Percentiles rank a stretch among this genome's conserved stretches.
phyloP scores from a whole-genome alignment of 805 yeast genomes.

The Wickerhamiella spandovensis region DNA sequence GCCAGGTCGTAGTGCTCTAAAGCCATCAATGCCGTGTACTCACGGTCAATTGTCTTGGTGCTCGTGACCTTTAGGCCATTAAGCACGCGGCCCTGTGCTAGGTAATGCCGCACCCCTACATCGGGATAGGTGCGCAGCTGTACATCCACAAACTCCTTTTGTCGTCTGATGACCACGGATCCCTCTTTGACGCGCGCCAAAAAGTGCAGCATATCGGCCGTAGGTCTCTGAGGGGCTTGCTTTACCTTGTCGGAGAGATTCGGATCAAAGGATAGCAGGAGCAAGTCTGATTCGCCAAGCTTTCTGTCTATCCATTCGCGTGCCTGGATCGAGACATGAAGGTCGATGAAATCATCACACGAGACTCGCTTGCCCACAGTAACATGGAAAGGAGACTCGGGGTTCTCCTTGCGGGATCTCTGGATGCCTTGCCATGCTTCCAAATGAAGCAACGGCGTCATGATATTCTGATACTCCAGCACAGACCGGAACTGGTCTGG shows the following conservation, averaged over 20 bases:
- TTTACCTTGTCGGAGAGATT: background rate
- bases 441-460: conserved; percentile 68
- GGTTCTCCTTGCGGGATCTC: conserved; percentile 48
- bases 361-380: conserved; percentile 68
- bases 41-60: conserved; percentile 88
- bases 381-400: conserved; percentile 47
- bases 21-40: conserved; percentile 71
- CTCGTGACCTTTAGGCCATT: conserved; percentile 66
- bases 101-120: conserved; percentile 34
- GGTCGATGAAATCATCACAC: conserved; percentile 78
- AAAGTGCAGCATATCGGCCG: conserved; percentile 34
- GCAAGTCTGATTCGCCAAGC: conserved; percentile 62
- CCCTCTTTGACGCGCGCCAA: conserved; percentile 64
- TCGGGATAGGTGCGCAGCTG: conserved; percentile 50
- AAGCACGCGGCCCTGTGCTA: conserved; percentile 52
- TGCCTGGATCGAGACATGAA: conserved; percentile 58
- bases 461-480: conserved; percentile 51
- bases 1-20: conserved; percentile 67
- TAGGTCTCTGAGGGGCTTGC: conserved; percentile 20
- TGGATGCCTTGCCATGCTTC: conserved; percentile 92
- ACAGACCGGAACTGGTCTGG: conserved; percentile 43
- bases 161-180: conserved; percentile 26
- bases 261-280: conserved; percentile 39
- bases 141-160: conserved; percentile 55
- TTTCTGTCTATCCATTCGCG: conserved; percentile 36